Conservation (phyloP, 176 grass and related monocot species). For the Raddia guianensis region DNA sequence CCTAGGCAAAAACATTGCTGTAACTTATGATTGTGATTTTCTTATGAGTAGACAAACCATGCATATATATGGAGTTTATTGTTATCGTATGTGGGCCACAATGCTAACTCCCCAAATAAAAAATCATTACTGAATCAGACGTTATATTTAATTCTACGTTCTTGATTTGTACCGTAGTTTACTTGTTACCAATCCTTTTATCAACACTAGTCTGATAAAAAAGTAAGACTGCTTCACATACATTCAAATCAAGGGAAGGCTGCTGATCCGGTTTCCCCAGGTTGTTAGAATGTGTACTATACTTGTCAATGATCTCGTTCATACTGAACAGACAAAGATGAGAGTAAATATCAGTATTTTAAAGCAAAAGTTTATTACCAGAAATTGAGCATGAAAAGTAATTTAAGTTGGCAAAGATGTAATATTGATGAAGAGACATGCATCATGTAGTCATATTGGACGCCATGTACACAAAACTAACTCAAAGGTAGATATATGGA, state of each 20-base stretch:
- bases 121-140: neutral
- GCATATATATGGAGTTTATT: neutral
- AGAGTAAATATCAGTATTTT: slow-evolving; percentile 8
- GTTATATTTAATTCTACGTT: neutral
- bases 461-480: neutral
- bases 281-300: slow-evolving; percentile 69
- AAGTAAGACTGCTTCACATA: slow-evolving; percentile 42
- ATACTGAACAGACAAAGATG: slow-evolving; percentile 42
- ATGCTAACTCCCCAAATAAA: neutral
- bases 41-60: neutral
- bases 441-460: neutral
- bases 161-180: neutral
- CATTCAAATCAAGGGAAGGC: slow-evolving; percentile 76
- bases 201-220: slow-evolving; percentile 13
- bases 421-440: neutral
- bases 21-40: neutral
- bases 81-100: neutral
- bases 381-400: neutral
- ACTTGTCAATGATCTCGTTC: slow-evolving; percentile 77
- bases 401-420: neutral
- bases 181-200: neutral
- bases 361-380: neutral
- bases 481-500: neutral
- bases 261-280: slow-evolving; percentile 56
- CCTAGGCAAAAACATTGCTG: neutral